phyloP scores from a whole-genome alignment of 495 filamentous ascomycete genomes.

The Annulohypoxylon maeteangense region DNA sequence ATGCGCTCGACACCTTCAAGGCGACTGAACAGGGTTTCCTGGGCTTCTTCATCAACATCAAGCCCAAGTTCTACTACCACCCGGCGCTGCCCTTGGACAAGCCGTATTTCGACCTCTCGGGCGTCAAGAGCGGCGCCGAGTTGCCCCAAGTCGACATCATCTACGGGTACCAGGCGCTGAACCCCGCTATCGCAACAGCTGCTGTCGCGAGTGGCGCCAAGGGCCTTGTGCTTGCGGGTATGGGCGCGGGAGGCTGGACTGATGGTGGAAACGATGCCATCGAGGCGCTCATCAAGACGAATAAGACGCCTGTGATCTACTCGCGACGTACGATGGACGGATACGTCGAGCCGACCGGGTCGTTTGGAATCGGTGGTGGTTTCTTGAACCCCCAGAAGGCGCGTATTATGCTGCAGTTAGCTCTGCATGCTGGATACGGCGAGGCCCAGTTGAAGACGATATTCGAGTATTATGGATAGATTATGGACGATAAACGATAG shows the following conservation, averaged over 20 bases:
- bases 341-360: conserved; percentile 26
- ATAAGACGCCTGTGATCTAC: conserved; percentile 43
- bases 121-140: conserved; percentile 45
- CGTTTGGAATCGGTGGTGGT: conserved; percentile 40
- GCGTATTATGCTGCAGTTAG: conserved; percentile 50
- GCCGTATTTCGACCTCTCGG: conserved; percentile 50
- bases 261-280: conserved; percentile 28
- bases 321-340: conserved; percentile 47
- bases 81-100: conserved; percentile 52
- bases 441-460: conserved; percentile 30
- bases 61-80: conserved; percentile 59
- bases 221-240: conserved; percentile 56
- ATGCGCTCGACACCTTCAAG: conserved; percentile 63
- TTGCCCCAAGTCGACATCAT: conserved; percentile 60
- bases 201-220: conserved; percentile 54
- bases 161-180: conserved; percentile 52
- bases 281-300: conserved; percentile 34
- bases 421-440: conserved; percentile 42
- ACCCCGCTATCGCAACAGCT: conserved; percentile 49
- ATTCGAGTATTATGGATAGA: conserved; percentile 35
- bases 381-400: conserved; percentile 52
- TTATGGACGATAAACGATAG: not conserved
- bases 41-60: conserved; percentile 58
- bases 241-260: conserved; percentile 50
- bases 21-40: conserved; percentile 57